Base-by-base conservation (phyloP, 2,329 filamentous ascomycete species). In the Calycina herbarum region DNA sequence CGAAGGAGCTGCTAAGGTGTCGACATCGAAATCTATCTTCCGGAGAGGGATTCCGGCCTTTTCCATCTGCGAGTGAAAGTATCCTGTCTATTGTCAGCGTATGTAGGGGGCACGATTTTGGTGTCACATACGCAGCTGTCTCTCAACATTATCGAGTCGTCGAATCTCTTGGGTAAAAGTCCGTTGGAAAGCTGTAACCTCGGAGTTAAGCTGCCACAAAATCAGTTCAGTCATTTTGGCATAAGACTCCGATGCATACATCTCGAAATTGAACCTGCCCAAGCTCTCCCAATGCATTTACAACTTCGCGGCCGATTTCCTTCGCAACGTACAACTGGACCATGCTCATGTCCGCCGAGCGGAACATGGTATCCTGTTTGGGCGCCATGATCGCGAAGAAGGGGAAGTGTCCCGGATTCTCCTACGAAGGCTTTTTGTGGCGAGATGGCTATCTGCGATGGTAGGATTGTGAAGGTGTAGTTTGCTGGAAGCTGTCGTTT, bases 261-360 rank as follows among this genome's bases (percentile, higher is more conserved):
- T 99, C 95, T 81, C 95, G 88, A 78, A 99, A 99, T 80, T 98
- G 94, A 79, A 98, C 94, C 75, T 95, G 86, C 66, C 95, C 95
- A 76, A 99, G 87, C 85, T 99, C 95, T 77, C 95, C 95, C 71
- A 99, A 84, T 64, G 94, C 94, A 77, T 94, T 97, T 70, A 98
- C 94, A 74, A 97, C 94, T 83, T 99, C 96, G 77, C 95, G 89
- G 74, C 95, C 94, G 74, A 99, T 98, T 85, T 99, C 95, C 78
- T 97, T 98, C 76, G 95, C 93, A 76, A 99, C 96, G 82, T 98
- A 99, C 76, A 99, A 90, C 89, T 99, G 95, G 77, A 96, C 96
- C 90, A 99, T 90, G 86, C 93, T 97, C 95, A 99, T 99, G 81
- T 97, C 92, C 92, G 93, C 92, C 78, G 95, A 99, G 86, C 96